Percentiles rank a stretch among this genome's conserved stretches.
Evolutionary conservation across 202 grass and related monocot genomes (phyloP).

Genomic region (Cymbopogon flexuosus): DNA sequence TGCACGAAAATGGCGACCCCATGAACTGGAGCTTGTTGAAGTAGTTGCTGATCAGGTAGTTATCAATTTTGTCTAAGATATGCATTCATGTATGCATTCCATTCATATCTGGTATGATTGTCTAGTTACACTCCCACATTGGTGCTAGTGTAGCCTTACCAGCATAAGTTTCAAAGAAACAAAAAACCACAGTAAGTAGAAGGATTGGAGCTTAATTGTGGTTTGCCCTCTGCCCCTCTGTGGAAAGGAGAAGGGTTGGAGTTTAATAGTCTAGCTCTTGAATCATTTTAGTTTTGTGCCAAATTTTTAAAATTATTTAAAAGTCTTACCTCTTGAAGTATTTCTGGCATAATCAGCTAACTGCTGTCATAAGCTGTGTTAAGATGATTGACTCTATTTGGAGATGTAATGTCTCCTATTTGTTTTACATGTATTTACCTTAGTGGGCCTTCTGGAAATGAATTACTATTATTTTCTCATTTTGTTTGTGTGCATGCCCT

Average conservation of each 20-base stretch:
- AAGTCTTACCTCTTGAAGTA: no score
- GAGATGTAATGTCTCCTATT: neutral
- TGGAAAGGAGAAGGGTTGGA: neutral
- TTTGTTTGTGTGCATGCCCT: no score
- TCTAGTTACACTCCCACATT: neutral
- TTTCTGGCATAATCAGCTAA: neutral
- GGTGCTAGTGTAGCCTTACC: neutral
- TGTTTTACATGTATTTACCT: no score
- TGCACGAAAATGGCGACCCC: conserved; percentile 64
- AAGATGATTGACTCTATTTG: neutral
- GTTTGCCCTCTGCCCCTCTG: neutral
- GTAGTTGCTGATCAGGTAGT: conserved; percentile 78
- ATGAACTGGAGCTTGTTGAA: conserved; percentile 82
- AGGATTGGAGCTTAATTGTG: neutral
- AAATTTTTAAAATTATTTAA: no score
- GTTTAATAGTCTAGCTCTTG: neutral
- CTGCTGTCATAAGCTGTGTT: neutral
- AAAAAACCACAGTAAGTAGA: neutral
- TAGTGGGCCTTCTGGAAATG: neutral
- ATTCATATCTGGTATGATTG: conserved; percentile 4
- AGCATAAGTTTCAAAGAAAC: neutral
- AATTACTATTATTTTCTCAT: neutral
- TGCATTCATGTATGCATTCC: conserved; percentile 10
- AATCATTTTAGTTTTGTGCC: neutral
- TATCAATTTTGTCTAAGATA: neutral